Evolutionary conservation across 495 filamentous ascomycete genomes (phyloP).

Genomic region (Patellaria atrata): DNA sequence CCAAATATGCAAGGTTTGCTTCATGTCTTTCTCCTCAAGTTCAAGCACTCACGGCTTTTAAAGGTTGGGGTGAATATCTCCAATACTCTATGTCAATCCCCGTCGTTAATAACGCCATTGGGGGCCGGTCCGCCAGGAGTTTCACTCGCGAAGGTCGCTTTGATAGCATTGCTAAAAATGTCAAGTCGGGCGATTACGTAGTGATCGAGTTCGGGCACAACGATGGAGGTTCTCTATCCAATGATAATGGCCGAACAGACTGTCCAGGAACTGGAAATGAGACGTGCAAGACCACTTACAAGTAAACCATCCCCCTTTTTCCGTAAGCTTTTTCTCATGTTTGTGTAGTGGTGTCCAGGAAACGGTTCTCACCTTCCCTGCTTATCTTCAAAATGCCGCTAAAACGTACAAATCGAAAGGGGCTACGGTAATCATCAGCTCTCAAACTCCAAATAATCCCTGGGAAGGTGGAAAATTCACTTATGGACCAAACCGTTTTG

Average conservation of each 20-base stretch:
- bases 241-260: slow-evolving; percentile 46
- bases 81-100: slow-evolving; percentile 30
- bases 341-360: too few species aligned
- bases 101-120: slow-evolving; percentile 44
- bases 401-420: slow-evolving; percentile 40
- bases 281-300: slow-evolving; percentile 37
- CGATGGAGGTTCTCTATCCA: slow-evolving; percentile 43
- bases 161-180: slow-evolving; percentile 33
- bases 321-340: too few species aligned
- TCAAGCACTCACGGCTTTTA: background rate
- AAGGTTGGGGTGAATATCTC: slow-evolving; percentile 49
- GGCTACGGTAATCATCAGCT: slow-evolving; percentile 46
- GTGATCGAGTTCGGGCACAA: slow-evolving; percentile 55
- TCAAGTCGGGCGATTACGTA: slow-evolving; percentile 40
- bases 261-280: slow-evolving; percentile 40
- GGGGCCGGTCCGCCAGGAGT: slow-evolving; percentile 44
- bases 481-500: slow-evolving; percentile 36
- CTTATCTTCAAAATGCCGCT: slow-evolving; percentile 42
- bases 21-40: background rate
- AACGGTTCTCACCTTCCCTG: slow-evolving; percentile 42
- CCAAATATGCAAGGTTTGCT: slow-evolving; percentile 14
- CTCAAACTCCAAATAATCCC: slow-evolving; percentile 47
- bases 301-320: too few species aligned
- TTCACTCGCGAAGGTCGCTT: slow-evolving; percentile 49
- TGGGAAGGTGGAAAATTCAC: slow-evolving; percentile 42